phyloP scores from a whole-genome alignment of 768 basidiomycete genomes.

The Lactarius vividus region DNA sequence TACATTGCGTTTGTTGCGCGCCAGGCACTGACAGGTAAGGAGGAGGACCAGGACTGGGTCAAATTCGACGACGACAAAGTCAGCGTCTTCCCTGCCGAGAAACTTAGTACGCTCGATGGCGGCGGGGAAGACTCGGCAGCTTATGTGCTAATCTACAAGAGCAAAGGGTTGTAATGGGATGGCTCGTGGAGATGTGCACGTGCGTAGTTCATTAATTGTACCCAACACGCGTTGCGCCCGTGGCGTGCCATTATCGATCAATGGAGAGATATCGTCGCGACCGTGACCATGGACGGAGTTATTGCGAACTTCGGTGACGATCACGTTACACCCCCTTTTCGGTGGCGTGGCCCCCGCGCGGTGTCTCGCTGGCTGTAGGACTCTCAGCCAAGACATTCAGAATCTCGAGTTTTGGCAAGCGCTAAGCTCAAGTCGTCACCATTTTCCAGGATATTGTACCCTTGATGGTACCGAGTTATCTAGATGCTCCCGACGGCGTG shows the following conservation, averaged over 20 bases:
- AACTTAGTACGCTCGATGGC: slow-evolving; percentile 80
- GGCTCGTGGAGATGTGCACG: background rate
- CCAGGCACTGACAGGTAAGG: slow-evolving; percentile 33
- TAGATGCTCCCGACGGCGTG: background rate
- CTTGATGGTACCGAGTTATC: background rate
- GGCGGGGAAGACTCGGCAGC: slow-evolving; percentile 90
- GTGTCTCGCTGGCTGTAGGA: background rate
- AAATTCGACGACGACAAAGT: slow-evolving; percentile 98
- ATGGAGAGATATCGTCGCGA: background rate
- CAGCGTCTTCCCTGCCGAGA: slow-evolving; percentile 80
- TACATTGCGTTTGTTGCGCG: slow-evolving; percentile 80
- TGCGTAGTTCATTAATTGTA: slow-evolving; percentile 17
- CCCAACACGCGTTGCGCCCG: background rate
- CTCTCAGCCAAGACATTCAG: background rate
- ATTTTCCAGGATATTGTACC: background rate
- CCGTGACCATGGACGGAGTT: background rate
- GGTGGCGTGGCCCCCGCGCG: background rate
- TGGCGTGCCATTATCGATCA: background rate
- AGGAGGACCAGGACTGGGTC: slow-evolving; percentile 85
- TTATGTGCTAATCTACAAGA: slow-evolving; percentile 85
- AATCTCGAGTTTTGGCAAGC: background rate
- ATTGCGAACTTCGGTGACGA: background rate
- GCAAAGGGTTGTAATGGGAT: slow-evolving; percentile 42
- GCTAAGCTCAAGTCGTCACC: background rate
- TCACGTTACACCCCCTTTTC: background rate